A percentile compares a stretch with the other conserved stretches of the same genome.
Evolutionary conservation across 164 flowering plant species (phyloP).

Genomic region (Tetrastigma voinierianum): DNA sequence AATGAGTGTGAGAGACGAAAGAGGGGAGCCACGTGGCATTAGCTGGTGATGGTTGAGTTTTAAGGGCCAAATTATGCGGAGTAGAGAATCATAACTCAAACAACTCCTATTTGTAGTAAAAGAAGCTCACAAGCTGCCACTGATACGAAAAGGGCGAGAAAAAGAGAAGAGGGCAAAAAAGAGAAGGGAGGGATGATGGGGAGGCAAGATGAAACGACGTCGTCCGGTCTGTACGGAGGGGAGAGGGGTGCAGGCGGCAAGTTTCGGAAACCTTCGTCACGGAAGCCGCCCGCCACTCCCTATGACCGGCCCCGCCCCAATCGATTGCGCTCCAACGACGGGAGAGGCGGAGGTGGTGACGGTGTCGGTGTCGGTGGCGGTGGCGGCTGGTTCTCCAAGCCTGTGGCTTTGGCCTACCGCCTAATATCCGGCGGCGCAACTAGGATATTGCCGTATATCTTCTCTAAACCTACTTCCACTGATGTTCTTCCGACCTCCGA

Average conservation of each 20-base stretch:
- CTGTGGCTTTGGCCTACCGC: constrained; percentile 62
- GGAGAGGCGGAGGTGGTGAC: neutral
- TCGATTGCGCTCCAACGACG: constrained; percentile 4
- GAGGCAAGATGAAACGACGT: constrained; percentile 17
- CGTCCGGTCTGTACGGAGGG: constrained; percentile 12
- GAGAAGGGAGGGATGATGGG: constrained; percentile 18
- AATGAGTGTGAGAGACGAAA: too few species aligned
- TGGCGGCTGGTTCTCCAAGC: constrained; percentile 60
- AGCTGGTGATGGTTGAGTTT: too few species aligned
- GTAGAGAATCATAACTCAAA: too few species aligned
- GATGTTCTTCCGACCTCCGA: constrained; percentile 13
- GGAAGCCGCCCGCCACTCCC: constrained; percentile 57
- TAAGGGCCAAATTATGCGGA: too few species aligned
- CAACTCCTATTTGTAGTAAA: too few species aligned
- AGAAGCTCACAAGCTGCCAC: too few species aligned
- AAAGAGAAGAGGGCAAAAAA: neutral
- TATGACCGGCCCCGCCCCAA: constrained; percentile 52
- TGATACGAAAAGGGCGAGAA: too few species aligned
- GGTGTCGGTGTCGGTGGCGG: too few species aligned
- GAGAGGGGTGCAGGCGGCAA: constrained; percentile 72
- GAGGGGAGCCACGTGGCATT: too few species aligned
- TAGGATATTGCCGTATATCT: constrained; percentile 52
- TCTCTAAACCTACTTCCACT: constrained; percentile 34
- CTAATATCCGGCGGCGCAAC: constrained; percentile 57
- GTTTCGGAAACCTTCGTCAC: constrained; percentile 33